Evolutionary conservation across 2,329 filamentous ascomycete genomes (phyloP), one percentile per base, ranked within the genome.

Genomic region (Ophiocordyceps australis): DNA sequence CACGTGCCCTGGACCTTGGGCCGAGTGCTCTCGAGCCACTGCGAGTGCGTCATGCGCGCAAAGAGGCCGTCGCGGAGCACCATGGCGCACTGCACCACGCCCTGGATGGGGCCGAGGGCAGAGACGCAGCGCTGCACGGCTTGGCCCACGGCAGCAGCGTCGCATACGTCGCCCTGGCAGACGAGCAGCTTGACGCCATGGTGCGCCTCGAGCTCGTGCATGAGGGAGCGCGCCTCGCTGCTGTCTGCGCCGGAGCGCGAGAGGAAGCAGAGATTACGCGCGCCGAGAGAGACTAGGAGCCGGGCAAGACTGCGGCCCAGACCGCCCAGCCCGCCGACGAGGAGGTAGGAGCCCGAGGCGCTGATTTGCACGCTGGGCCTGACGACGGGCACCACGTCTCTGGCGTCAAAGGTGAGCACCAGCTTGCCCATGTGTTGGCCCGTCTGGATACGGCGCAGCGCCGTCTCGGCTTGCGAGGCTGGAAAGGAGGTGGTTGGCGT

Each of bases 71-170:
- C 45, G 3, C 37, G 23, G 1, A 55, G 31, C 5, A 54, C 38
- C 43, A 52, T 46, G 9, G 50, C 49, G 3, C 48, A 50, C 20
- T 54, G 46, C 3, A 41, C 41, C 5, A 55, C 46, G 15, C 52
- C 52, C 0, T 33, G 43, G 10, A 55, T 41, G 0, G 42, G 40
- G 1, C 49, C 45, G 35, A 49, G 11, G 28, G 29, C 32, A 7
- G 26, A 20, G 14, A 19, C 12, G 5, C 33, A 20, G 9, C 26
- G 29, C 12, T 22, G 17, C n/a, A 19, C 20, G 4, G 34, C 31
- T 18, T 34, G 29, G 10, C 23, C 18, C 7, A 29, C 6, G 9
- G 19, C 18, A 5, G 24, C 25, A 8, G 30, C 32, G 10, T 23
- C 28, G 5, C 32, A 26, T 7, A 21, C 18, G 2, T 32, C 25